These are phyloP conservation scores for Microdochium trichocladiopsis DNA, from an alignment of 2,329 filamentous ascomycete species.

Conservation along the genomic window DNA sequence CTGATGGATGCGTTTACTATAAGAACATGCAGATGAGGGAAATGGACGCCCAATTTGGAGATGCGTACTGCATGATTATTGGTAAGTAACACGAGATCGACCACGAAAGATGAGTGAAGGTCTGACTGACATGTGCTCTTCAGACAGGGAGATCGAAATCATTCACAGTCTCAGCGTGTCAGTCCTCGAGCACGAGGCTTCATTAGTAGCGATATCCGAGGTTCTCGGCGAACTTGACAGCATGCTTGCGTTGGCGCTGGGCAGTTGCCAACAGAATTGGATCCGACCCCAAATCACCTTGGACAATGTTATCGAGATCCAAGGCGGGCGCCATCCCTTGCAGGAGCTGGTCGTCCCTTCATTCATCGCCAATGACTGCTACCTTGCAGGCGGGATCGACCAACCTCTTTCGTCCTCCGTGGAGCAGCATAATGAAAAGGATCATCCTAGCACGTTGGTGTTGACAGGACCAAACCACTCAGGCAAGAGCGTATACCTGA, in stretches of 20 bases:
- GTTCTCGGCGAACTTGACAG: conserved; percentile 83
- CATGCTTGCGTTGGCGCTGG: conserved; percentile 70
- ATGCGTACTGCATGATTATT: conserved; percentile 78
- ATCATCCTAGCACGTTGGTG: conserved; percentile 61
- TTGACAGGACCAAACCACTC: conserved; percentile 95
- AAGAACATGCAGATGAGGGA: conserved; percentile 78
- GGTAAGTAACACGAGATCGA: conserved; percentile 39
- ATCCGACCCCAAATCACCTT: conserved; percentile 61
- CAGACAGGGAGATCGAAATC: conserved; percentile 85
- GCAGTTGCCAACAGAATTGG: conserved; percentile 69
- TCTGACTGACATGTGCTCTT: conserved; percentile 5
- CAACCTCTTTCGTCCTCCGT: neutral
- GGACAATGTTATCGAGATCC: conserved; percentile 65
- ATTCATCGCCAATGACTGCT: conserved; percentile 78
- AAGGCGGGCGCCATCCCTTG: conserved; percentile 75
- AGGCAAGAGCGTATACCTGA: conserved; percentile 93
- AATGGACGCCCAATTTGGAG: conserved; percentile 75
- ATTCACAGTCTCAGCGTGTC: conserved; percentile 67
- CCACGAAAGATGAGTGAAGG: neutral
- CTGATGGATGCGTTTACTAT: conserved; percentile 69
- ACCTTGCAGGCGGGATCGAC: conserved; percentile 54
- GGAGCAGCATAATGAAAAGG: conserved; percentile 4
- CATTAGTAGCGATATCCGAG: conserved; percentile 65
- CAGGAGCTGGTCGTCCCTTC: conserved; percentile 77
- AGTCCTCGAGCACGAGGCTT: conserved; percentile 61